Base-by-base conservation (phyloP, 192 early-diverging fungal species). In the Coemansia reversa region DNA sequence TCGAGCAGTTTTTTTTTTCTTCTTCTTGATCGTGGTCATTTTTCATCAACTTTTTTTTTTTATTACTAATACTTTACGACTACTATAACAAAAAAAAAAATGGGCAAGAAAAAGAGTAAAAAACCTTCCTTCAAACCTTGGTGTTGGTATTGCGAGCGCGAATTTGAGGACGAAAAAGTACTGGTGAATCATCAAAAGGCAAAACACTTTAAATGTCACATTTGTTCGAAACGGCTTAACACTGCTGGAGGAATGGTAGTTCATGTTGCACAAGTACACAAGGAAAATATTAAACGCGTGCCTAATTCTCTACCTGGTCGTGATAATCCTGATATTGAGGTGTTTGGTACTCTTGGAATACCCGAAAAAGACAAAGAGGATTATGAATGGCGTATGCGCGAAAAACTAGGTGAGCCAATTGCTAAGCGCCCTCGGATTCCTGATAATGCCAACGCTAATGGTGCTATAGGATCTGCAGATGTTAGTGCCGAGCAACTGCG, bases 81-180 rank as follows among this genome's bases (percentile, higher is more conserved):
- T 19, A 14, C 29, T 7, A 24, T 7, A 24, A 19, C 51, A n/a
- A n/a, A n/a, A n/a, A 4, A 3, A 23, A 20, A 23, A 51, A 80
- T 80, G 78, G 72, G 63, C 33, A 62, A 56, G 45, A 80, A 75
- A 49, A 90, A 90, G 78, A 90, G 85, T 67, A 92, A 88, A 72
- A 88, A 86, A 68, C 81, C 84, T 30, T 85, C 87, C 61, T 56
- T 75, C 29, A 71, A 87, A 42, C 91, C 91, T 18, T 92, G 91
- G 91, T 92, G 91, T 75, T 92, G 91, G 95, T 96, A 98, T 76
- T 98, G 96, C 74, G 93, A 96, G 57, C 84, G 92, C 56, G 92
- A 94, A 60, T 98, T 98, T 72, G 93, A 95, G 58, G 94, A 96
- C 74, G 94, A 96, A 61, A 95, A 93, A 65, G 89, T 94, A 7